These are phyloP conservation scores for Aspergillus indologenus DNA, from an alignment of 495 filamentous ascomycete species.

Conservation along the genomic window DNA sequence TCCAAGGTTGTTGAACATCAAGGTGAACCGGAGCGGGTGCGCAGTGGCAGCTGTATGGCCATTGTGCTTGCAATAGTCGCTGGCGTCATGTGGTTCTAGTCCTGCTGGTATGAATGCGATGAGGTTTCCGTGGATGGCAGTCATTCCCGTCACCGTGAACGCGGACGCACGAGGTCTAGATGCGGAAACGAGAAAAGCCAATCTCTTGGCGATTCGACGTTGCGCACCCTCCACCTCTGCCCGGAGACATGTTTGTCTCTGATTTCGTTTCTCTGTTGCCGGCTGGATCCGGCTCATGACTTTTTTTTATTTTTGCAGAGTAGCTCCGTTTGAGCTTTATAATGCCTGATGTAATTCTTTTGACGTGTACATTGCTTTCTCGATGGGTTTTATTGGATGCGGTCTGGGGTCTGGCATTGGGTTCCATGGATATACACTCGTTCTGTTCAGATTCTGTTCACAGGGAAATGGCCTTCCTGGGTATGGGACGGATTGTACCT, in stretches of 20 bases:
- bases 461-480: background rate
- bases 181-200: background rate
- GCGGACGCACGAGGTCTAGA: background rate
- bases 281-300: conserved; percentile 3
- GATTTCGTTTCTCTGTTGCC: background rate
- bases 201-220: background rate
- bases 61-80: conserved; percentile 40
- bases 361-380: background rate
- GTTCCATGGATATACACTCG: background rate
- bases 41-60: conserved; percentile 41
- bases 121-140: background rate
- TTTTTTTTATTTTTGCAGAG: background rate
- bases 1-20: conserved; percentile 27
- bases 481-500: background rate
- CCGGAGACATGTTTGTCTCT: background rate
- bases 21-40: conserved; percentile 29
- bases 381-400: background rate
- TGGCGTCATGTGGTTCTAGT: conserved; percentile 45
- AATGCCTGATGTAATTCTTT: background rate
- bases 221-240: background rate
- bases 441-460: background rate
- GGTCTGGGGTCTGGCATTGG: background rate
- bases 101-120: background rate
- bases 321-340: background rate
- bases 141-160: background rate